Percentiles rank a stretch among this genome's conserved stretches.
phyloP scores from a whole-genome alignment of 192 early-diverging fungal genomes.

The Dimargaris cristalligena region DNA sequence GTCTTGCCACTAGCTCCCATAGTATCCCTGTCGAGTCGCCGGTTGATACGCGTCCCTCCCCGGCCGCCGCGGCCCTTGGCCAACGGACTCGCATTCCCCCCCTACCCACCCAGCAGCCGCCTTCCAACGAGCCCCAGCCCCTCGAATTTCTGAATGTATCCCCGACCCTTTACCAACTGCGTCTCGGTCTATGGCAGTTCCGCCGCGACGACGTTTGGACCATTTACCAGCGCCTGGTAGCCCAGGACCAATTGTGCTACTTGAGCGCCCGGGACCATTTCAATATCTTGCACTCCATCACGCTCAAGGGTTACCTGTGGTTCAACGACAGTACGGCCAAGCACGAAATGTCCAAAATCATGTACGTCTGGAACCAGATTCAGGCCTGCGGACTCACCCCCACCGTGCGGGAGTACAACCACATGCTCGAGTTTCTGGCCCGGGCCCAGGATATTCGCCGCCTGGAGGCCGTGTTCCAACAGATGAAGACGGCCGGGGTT shows the following conservation, averaged over 20 bases:
- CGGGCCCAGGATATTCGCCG: not conserved
- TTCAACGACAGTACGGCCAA: not conserved
- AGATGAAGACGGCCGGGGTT: not conserved
- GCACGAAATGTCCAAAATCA: not conserved
- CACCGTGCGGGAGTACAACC: slow-evolving; percentile 8
- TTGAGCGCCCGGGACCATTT: not conserved
- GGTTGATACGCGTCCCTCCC: no score
- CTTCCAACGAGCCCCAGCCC: not conserved
- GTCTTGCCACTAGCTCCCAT: no score
- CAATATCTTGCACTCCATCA: slow-evolving; percentile 1
- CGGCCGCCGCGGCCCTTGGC: no score
- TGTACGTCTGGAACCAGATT: not conserved
- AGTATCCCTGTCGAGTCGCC: no score
- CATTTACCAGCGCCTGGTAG: not conserved
- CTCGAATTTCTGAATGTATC: not conserved
- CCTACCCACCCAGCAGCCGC: not conserved
- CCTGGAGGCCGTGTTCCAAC: not conserved
- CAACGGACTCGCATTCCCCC: no score
- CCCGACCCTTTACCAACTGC: not conserved
- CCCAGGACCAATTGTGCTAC: not conserved
- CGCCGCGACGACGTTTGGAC: not conserved
- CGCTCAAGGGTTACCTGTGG: not conserved
- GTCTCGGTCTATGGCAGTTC: slow-evolving; percentile 1
- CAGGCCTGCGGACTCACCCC: not conserved
- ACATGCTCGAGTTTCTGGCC: slow-evolving; percentile 3